Conservation (phyloP, 192 early-diverging fungal genomes). For the Backusella luteola region DNA sequence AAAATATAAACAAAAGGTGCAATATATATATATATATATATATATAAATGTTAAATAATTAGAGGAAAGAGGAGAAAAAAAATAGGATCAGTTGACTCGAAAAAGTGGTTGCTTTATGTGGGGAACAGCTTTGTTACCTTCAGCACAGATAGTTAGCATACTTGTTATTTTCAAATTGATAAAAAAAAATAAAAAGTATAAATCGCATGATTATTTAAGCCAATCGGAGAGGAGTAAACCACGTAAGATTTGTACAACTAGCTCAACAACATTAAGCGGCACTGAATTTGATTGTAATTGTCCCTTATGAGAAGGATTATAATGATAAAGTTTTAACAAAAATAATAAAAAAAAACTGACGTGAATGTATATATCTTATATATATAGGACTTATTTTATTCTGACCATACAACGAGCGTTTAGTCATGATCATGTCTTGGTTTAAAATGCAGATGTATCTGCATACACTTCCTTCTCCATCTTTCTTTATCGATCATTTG, state of each 20-base stretch:
- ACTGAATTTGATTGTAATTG: background rate
- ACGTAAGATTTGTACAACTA: background rate
- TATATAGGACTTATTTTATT: background rate
- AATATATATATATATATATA: background rate
- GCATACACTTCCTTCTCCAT: background rate
- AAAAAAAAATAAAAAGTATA: background rate
- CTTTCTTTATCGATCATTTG: background rate
- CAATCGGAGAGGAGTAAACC: conserved; percentile 2
- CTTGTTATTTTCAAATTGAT: background rate
- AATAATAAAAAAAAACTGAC: background rate
- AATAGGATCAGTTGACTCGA: background rate
- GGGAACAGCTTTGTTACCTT: background rate
- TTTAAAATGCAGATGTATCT: background rate
- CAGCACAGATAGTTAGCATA: background rate
- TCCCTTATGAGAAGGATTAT: background rate
- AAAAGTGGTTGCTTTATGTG: background rate
- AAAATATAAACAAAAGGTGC: background rate
- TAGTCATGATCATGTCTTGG: background rate
- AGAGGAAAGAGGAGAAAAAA: background rate
- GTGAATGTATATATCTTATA: background rate
- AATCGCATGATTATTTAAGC: conserved; percentile 18
- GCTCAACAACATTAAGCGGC: background rate
- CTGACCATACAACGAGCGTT: background rate
- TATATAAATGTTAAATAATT: background rate
- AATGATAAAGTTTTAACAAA: background rate